Evolutionary conservation across 108 stramenopile species (phyloP).

Genomic region (Cyclotella atomus): DNA sequence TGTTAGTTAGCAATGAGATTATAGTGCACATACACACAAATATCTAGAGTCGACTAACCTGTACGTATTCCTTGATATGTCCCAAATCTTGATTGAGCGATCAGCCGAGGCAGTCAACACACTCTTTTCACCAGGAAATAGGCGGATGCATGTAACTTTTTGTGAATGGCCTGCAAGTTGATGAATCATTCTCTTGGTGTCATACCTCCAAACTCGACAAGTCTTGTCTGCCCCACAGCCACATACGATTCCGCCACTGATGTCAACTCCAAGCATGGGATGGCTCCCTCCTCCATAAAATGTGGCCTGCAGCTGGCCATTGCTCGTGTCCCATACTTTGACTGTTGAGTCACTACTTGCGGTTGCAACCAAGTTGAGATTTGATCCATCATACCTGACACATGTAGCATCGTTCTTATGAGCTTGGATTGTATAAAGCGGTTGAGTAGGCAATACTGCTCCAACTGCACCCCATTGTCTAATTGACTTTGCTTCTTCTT

Average conservation of each 20-base stretch:
- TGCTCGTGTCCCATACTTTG: conserved; percentile 79
- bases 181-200: conserved; percentile 83
- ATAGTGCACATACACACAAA: background rate
- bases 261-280: conserved; percentile 73
- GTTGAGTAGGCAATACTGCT: conserved; percentile 65
- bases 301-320: conserved; percentile 63
- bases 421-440: conserved; percentile 62
- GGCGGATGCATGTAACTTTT: conserved; percentile 78
- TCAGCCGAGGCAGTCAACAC: conserved; percentile 84
- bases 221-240: conserved; percentile 84
- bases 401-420: conserved; percentile 70
- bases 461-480: conserved; percentile 56
- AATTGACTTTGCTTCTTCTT: conserved; percentile 3
- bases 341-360: conserved; percentile 73
- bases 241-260: conserved; percentile 65
- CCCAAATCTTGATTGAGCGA: conserved; percentile 84
- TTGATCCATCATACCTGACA: conserved; percentile 70
- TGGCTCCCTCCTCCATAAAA: conserved; percentile 65
- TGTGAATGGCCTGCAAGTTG: conserved; percentile 85
- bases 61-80: conserved; percentile 82
- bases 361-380: conserved; percentile 67
- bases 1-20: background rate
- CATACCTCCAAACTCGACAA: conserved; percentile 82
- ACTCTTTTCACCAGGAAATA: conserved; percentile 63
- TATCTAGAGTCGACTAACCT: background rate